Conservation (phyloP, 176 grass and related monocot species). For the Puya raimondii region DNA sequence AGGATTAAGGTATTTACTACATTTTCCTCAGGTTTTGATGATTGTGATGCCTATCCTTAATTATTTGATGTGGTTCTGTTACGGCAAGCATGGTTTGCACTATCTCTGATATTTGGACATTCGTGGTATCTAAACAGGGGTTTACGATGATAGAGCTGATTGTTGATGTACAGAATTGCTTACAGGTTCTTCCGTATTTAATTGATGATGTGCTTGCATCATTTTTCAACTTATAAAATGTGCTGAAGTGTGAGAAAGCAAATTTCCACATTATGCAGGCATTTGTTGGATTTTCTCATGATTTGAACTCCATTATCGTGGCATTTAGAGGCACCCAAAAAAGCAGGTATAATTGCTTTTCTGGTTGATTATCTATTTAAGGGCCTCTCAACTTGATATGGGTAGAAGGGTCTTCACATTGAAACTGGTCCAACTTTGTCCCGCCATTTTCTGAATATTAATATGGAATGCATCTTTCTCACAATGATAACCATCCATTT, state of each 20-base stretch:
- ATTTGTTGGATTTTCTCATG: slow-evolving; percentile 78
- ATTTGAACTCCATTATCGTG: slow-evolving; percentile 54
- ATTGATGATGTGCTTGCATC: background rate
- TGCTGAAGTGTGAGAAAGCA: background rate
- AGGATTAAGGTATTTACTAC: slow-evolving; percentile 58
- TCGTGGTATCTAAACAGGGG: slow-evolving; percentile 34
- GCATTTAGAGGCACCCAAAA: slow-evolving; percentile 92
- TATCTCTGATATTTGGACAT: background rate
- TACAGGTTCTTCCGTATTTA: slow-evolving; percentile 41
- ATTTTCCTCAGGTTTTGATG: background rate
- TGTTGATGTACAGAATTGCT: slow-evolving; percentile 80
- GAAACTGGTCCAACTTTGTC: too few species aligned
- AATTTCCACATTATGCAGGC: slow-evolving; percentile 31
- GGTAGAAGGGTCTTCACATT: too few species aligned
- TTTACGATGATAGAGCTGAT: slow-evolving; percentile 87
- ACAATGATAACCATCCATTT: too few species aligned
- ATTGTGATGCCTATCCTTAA: background rate
- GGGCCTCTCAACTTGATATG: background rate
- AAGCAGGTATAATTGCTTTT: slow-evolving; percentile 48
- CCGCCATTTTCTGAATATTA: too few species aligned
- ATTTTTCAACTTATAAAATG: background rate
- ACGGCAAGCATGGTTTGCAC: background rate
- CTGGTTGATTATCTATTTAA: background rate
- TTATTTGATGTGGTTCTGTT: slow-evolving; percentile 1
- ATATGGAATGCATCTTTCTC: too few species aligned